Conservation (phyloP, 371 early-diverging fungal genomes). For the Entomophthora muscae region DNA sequence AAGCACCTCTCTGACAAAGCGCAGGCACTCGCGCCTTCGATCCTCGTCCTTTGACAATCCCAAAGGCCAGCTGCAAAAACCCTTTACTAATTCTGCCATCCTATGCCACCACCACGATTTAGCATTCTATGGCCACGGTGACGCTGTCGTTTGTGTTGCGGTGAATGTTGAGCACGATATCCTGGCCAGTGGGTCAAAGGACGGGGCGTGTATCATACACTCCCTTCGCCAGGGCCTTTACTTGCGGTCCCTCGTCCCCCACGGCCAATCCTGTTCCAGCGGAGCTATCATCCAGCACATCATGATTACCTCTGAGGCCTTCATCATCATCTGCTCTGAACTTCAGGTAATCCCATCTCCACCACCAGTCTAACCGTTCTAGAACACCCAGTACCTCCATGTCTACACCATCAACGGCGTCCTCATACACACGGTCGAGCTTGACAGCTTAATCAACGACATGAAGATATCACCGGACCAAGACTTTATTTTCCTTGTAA, state of each 20-base stretch:
- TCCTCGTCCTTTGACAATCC: slow-evolving; percentile 8
- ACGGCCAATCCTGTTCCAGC: not conserved
- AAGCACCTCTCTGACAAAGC: not conserved
- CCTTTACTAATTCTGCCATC: not conserved
- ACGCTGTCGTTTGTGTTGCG: slow-evolving; percentile 22
- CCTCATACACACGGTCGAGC: not conserved
- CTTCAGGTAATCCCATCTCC: not conserved
- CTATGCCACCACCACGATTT: not conserved
- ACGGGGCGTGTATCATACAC: slow-evolving; percentile 31
- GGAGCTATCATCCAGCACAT: not conserved
- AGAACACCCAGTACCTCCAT: not conserved
- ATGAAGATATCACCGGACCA: not conserved
- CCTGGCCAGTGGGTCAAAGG: slow-evolving; percentile 31
- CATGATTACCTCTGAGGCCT: not conserved
- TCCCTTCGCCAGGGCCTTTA: slow-evolving; percentile 22
- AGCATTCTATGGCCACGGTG: slow-evolving; percentile 9
- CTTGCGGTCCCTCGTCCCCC: slow-evolving; percentile 22
- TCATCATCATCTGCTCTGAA: slow-evolving; percentile 2
- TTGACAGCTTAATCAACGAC: slow-evolving; percentile 3
- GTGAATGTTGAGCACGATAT: slow-evolving; percentile 26
- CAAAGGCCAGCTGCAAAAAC: not conserved
- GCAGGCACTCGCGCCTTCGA: not conserved
- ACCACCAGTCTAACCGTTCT: not conserved
- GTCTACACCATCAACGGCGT: slow-evolving; percentile 1
- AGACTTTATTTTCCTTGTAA: not conserved